Percentiles rank a stretch among this genome's conserved stretches.
Evolutionary conservation across 768 basidiomycete genomes (phyloP).

Genomic region (Lactifluus pinguis): DNA sequence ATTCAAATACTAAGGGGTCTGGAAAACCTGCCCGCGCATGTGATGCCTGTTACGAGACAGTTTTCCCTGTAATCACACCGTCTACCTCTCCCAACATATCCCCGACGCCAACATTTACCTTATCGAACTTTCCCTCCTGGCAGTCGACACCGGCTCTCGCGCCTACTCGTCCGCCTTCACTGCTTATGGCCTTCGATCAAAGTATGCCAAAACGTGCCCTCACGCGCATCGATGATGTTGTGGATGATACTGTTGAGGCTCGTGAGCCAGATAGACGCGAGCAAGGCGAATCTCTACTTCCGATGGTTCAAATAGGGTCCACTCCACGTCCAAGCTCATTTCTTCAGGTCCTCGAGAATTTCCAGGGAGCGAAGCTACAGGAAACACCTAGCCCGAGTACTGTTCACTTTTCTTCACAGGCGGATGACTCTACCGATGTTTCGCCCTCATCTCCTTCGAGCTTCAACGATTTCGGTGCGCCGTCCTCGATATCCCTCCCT

Average conservation of each 20-base stretch:
- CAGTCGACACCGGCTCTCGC: conserved; percentile 36
- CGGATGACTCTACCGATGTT: conserved; percentile 19
- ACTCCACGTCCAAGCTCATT: conserved; percentile 49
- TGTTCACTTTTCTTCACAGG: conserved; percentile 23
- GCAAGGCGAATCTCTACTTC: conserved; percentile 14
- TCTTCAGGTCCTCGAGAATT: conserved; percentile 58
- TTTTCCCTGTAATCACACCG: conserved; percentile 55
- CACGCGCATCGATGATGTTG: conserved; percentile 19
- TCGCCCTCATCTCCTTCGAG: conserved; percentile 19
- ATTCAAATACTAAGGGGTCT: conserved; percentile 35
- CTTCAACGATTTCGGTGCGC: conserved; percentile 8
- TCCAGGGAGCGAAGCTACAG: conserved; percentile 27
- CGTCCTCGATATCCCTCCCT: background rate
- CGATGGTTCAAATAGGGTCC: conserved; percentile 26
- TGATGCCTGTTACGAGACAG: conserved; percentile 76
- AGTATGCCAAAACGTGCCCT: conserved; percentile 22
- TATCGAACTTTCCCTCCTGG: conserved; percentile 49
- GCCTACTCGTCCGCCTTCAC: conserved; percentile 22
- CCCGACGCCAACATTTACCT: conserved; percentile 37
- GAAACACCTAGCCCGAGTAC: conserved; percentile 22
- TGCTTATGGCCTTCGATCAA: conserved; percentile 35
- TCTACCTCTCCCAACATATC: conserved; percentile 17
- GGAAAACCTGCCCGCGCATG: conserved; percentile 71
- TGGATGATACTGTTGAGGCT: background rate
- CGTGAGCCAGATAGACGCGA: conserved; percentile 2